Percentiles rank a stretch among this genome's conserved stretches.
phyloP scores from a whole-genome alignment of 345 rosid genomes.

The Salix dunnii region DNA sequence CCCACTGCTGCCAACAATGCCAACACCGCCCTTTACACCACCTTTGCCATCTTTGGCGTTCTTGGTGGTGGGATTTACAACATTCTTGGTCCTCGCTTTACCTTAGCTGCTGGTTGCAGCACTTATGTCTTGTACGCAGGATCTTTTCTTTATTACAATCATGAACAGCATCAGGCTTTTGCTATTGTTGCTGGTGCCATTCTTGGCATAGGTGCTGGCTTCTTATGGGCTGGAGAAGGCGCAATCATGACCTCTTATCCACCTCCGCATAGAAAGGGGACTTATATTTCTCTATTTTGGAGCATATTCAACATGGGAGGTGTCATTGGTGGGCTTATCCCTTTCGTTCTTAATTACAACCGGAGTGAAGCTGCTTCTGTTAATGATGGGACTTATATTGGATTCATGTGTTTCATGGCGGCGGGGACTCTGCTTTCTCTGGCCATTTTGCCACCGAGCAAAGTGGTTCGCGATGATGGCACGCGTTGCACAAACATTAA shows the following conservation, averaged over 20 bases:
- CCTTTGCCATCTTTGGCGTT: slow-evolving; percentile 57
- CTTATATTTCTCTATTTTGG: slow-evolving; percentile 71
- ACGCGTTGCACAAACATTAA: slow-evolving; percentile 38
- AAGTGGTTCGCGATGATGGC: slow-evolving; percentile 51
- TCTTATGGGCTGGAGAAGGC: slow-evolving; percentile 89
- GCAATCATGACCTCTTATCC: slow-evolving; percentile 95
- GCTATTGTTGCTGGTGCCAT: slow-evolving; percentile 52
- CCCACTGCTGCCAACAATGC: slow-evolving; percentile 82
- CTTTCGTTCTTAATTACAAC: slow-evolving; percentile 47
- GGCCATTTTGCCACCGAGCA: slow-evolving; percentile 41
- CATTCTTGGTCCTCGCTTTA: slow-evolving; percentile 55
- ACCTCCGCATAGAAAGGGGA: slow-evolving; percentile 50
- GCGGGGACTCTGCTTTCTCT: slow-evolving; percentile 48
- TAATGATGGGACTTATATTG: slow-evolving; percentile 51
- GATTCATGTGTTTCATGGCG: slow-evolving; percentile 80
- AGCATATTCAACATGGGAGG: slow-evolving; percentile 65
- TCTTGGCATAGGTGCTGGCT: slow-evolving; percentile 85
- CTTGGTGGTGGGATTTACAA: slow-evolving; percentile 70
- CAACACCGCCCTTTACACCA: slow-evolving; percentile 63
- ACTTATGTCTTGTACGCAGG: slow-evolving; percentile 71
- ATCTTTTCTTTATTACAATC: slow-evolving; percentile 64
- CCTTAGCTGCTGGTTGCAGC: slow-evolving; percentile 65
- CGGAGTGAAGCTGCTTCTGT: slow-evolving; percentile 37
- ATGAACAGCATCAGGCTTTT: slow-evolving; percentile 42
- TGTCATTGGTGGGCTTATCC: slow-evolving; percentile 63